Percentiles rank a stretch among this genome's conserved stretches.
Conservation (phyloP, 2,329 filamentous ascomycete species). For the Penicillium sp. region DNA sequence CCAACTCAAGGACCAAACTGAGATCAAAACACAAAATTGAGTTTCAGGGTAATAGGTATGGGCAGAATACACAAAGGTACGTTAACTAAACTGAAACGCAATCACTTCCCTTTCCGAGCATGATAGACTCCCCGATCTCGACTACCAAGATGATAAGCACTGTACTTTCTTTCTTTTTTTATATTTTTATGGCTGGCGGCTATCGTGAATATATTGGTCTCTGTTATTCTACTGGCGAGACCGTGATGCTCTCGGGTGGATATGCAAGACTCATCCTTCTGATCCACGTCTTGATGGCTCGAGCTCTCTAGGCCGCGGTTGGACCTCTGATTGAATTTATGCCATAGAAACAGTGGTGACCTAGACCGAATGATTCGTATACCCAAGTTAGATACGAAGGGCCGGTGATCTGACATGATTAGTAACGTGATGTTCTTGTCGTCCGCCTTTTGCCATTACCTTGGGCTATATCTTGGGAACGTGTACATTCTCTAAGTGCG, state of each 20-base stretch:
- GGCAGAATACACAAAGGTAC: neutral
- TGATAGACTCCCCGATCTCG: neutral
- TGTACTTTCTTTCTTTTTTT: neutral
- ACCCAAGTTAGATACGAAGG: neutral
- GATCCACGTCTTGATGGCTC: neutral
- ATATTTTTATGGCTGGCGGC: neutral
- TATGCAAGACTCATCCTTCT: neutral
- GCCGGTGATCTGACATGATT: neutral
- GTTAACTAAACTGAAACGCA: neutral
- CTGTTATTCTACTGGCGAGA: neutral
- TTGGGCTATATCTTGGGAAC: neutral
- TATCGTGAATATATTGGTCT: slow-evolving; percentile 1
- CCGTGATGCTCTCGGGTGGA: neutral
- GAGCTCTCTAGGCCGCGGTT: neutral
- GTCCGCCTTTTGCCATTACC: neutral
- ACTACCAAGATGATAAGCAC: slow-evolving; percentile 2
- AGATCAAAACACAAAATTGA: neutral
- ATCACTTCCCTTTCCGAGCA: neutral
- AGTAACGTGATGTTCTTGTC: neutral
- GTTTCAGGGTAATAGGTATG: neutral
- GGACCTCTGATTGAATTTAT: neutral
- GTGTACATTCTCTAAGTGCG: neutral
- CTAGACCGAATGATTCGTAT: neutral
- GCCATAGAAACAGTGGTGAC: neutral
- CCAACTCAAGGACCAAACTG: neutral